A percentile compares a stretch with the other conserved stretches of the same genome.
phyloP scores from a whole-genome alignment of 352 stramenopile species.

The Plasmopara halstedii region DNA sequence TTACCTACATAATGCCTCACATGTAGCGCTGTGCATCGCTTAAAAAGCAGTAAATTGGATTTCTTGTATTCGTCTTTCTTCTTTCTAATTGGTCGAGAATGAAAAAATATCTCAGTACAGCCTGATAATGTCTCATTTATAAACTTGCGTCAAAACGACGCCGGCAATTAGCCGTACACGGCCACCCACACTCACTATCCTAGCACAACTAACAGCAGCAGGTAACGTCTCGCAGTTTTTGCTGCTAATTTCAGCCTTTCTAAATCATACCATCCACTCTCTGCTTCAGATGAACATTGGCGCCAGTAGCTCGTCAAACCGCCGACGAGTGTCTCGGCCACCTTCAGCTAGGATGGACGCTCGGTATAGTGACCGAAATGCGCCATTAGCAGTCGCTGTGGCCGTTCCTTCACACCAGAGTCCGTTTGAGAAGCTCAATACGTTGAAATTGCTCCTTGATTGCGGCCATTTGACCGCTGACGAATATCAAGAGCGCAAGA shows the following conservation, averaged over 20 bases:
- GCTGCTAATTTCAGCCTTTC: background rate
- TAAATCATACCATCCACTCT: background rate
- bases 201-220: conserved; percentile 4
- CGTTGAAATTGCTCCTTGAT: conserved; percentile 72
- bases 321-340: conserved; percentile 11
- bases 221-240: background rate
- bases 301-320: conserved; percentile 1
- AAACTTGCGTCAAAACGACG: conserved; percentile 8
- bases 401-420: conserved; percentile 18
- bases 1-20: no score
- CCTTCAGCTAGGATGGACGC: conserved; percentile 9
- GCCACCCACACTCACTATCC: conserved; percentile 8
- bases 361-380: conserved; percentile 3
- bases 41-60: no score
- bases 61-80: background rate
- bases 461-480: conserved; percentile 68
- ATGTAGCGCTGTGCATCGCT: no score
- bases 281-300: conserved; percentile 7
- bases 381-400: conserved; percentile 18
- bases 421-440: conserved; percentile 83
- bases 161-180: conserved; percentile 6
- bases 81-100: conserved; percentile 3
- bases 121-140: conserved; percentile 5
- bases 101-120: background rate
- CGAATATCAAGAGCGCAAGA: conserved; percentile 80